These are phyloP conservation scores for Cladosporium sp. DNA, from an alignment of 2,329 filamentous ascomycete genomes.

Conservation along the genomic window DNA sequence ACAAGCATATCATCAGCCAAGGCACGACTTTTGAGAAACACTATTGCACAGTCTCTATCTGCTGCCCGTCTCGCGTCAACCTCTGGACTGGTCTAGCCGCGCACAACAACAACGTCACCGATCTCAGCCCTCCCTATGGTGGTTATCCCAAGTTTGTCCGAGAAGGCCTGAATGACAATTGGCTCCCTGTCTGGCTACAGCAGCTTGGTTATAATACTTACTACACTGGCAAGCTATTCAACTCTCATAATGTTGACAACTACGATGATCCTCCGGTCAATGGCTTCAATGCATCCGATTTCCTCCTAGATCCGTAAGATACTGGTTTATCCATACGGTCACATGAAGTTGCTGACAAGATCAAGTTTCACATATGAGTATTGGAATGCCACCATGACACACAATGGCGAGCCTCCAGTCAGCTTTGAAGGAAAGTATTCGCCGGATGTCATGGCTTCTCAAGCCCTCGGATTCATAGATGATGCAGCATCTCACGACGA, in stretches of 20 bases:
- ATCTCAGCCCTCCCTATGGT: slow-evolving; percentile 52
- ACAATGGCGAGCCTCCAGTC: slow-evolving; percentile 54
- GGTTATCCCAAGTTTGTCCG: slow-evolving; percentile 64
- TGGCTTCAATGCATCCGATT: slow-evolving; percentile 55
- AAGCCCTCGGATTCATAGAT: slow-evolving; percentile 58
- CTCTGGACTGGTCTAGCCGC: slow-evolving; percentile 63
- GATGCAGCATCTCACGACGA: slow-evolving; percentile 51
- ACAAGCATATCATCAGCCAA: slow-evolving; percentile 17
- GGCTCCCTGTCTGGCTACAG: slow-evolving; percentile 69
- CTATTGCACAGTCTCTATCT: slow-evolving; percentile 63
- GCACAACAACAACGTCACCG: slow-evolving; percentile 69
- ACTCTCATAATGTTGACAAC: slow-evolving; percentile 57
- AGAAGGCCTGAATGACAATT: slow-evolving; percentile 63
- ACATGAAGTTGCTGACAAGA: not conserved
- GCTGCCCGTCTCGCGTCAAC: slow-evolving; percentile 64
- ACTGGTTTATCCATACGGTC: not conserved
- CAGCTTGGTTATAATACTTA: slow-evolving; percentile 65
- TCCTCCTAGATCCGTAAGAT: slow-evolving; percentile 20
- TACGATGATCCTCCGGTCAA: slow-evolving; percentile 55
- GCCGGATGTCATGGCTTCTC: slow-evolving; percentile 57
- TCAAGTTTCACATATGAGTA: slow-evolving; percentile 58
- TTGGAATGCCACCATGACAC: slow-evolving; percentile 60
- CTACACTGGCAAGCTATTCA: slow-evolving; percentile 71
- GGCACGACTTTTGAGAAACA: slow-evolving; percentile 54
- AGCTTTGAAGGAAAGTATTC: slow-evolving; percentile 54